These are phyloP conservation scores for Pseudogymnoascus sp. DNA, from an alignment of 2,329 filamentous ascomycete species.

Conservation along the genomic window DNA sequence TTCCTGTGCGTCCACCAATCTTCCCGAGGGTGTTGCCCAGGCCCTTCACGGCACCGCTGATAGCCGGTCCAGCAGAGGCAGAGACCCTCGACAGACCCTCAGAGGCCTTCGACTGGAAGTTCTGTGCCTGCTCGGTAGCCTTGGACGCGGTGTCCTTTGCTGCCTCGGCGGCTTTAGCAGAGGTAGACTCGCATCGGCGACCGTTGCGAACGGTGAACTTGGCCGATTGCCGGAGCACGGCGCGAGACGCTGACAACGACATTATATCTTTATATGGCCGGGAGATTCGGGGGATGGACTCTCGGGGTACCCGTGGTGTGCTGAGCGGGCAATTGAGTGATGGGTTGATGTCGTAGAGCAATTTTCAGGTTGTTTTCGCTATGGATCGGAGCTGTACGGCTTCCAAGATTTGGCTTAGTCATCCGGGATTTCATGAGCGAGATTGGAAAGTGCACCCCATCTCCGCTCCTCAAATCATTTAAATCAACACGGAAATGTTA, in stretches of 20 bases:
- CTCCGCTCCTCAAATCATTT: neutral
- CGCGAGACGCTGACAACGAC: slow-evolving; percentile 25
- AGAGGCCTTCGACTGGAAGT: slow-evolving; percentile 57
- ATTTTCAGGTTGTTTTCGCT: slow-evolving; percentile 9
- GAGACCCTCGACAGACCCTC: slow-evolving; percentile 77
- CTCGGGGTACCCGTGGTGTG: slow-evolving; percentile 15
- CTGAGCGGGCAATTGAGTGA: slow-evolving; percentile 24
- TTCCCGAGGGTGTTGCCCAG: slow-evolving; percentile 59
- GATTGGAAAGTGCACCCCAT: neutral
- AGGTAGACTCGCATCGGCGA: slow-evolving; percentile 54
- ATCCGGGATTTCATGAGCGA: slow-evolving; percentile 9
- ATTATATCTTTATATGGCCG: slow-evolving; percentile 20
- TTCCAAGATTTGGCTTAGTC: slow-evolving; percentile 7
- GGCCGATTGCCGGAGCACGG: slow-evolving; percentile 25
- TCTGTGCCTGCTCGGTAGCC: slow-evolving; percentile 35
- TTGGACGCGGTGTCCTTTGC: slow-evolving; percentile 37
- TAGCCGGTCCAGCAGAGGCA: slow-evolving; percentile 68
- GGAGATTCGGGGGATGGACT: slow-evolving; percentile 16
- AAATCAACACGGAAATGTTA: neutral
- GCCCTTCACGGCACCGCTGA: slow-evolving; percentile 63
- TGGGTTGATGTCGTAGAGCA: slow-evolving; percentile 14
- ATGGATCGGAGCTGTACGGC: slow-evolving; percentile 9
- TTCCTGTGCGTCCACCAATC: slow-evolving; percentile 76
- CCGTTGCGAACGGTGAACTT: slow-evolving; percentile 18
- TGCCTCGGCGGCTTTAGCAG: slow-evolving; percentile 39